Base-by-base conservation (phyloP, 306 rosid genomes). In the Prunus dulcis region DNA sequence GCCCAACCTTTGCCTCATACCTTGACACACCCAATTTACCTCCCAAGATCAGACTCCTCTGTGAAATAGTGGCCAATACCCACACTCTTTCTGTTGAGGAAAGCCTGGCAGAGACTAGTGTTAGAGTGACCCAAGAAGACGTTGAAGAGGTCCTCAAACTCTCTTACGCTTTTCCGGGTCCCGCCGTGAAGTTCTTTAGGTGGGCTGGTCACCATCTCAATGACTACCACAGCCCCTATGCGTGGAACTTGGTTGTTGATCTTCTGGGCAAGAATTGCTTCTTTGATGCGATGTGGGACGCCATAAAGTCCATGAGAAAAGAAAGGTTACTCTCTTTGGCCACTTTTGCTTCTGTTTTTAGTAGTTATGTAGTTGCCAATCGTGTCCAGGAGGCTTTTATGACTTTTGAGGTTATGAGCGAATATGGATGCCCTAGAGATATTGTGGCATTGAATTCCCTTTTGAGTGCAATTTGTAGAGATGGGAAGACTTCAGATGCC, bases 261-360 rank as follows among this genome's bases (percentile, higher is more conserved):
- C 27, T 87, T 13, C 71, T 89, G 32, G 97, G 97, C 6, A 87
- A 89, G 70, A 87, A 82, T 3, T 81, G 76, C 20, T 75, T 81
- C 67, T 91, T 89, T 9, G 94, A 87, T 30, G 87, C 88, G 0
- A 87, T 89, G 92, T 89, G 91, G 97, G 89, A 85, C n/a, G 90
- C 91, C 9, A 76, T 91, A 6, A 91, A 82, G 25, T 89, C 91
- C 4, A 88, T 88, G 94, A 69, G 69, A 11, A 15, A 15, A 2
- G 83, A 84, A 50, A 73, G 87, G 19, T 55, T 88, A 15, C 80
- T 89, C 18, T 83, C 92, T 0, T 68, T 84, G 8, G 89, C 97
- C 0, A 89, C 91, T 7, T 91, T 91, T 61, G 94, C 94, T 34
- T 89, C 91, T 0, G 88, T 91, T 14, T 89, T 89, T 34, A 50